Percentiles rank a stretch among this genome's conserved stretches.
Evolutionary conservation across 768 basidiomycete species (phyloP).

Genomic region (Trametes cinnabarina): DNA sequence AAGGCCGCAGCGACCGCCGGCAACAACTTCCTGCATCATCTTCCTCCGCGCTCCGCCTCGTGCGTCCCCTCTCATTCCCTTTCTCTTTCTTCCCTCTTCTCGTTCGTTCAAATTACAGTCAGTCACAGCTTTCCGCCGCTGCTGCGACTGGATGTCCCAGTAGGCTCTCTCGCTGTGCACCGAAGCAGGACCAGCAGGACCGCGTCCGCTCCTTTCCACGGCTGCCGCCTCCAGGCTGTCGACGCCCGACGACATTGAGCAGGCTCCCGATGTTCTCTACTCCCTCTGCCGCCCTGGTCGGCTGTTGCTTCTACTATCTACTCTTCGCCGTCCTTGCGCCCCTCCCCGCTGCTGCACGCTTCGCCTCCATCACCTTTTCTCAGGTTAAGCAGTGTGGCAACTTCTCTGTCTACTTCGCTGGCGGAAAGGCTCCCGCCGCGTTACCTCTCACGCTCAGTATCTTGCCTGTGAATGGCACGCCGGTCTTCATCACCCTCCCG

Average conservation of each 20-base stretch:
- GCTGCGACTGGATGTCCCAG: slow-evolving; percentile 17
- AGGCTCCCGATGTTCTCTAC: slow-evolving; percentile 21
- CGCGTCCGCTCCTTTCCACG: slow-evolving; percentile 20
- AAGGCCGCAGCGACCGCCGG: slow-evolving; percentile 5
- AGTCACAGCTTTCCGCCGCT: slow-evolving; percentile 12
- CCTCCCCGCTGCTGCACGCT: slow-evolving; percentile 27
- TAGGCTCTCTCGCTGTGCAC: slow-evolving; percentile 16
- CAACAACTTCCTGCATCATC: not conserved
- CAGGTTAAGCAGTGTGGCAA: slow-evolving; percentile 52
- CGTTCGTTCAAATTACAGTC: not conserved
- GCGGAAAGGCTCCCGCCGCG: slow-evolving; percentile 34
- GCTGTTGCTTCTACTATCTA: slow-evolving; percentile 14
- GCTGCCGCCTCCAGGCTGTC: slow-evolving; percentile 7
- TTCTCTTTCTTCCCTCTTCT: slow-evolving; percentile 7
- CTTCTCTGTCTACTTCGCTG: slow-evolving; percentile 45
- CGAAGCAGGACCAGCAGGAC: slow-evolving; percentile 22
- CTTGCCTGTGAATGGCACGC: slow-evolving; percentile 52
- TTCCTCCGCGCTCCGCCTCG: not conserved
- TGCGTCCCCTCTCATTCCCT: not conserved
- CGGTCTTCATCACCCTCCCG: slow-evolving; percentile 47
- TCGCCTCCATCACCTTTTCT: slow-evolving; percentile 36
- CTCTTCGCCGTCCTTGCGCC: slow-evolving; percentile 21
- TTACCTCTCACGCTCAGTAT: slow-evolving; percentile 48
- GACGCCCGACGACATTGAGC: slow-evolving; percentile 12
- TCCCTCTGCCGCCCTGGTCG: slow-evolving; percentile 22